Evolutionary conservation across 208 protist genomes (phyloP), one percentile per base, ranked within the genome.

Genomic region (Acanthamoeba lenticulata): DNA sequence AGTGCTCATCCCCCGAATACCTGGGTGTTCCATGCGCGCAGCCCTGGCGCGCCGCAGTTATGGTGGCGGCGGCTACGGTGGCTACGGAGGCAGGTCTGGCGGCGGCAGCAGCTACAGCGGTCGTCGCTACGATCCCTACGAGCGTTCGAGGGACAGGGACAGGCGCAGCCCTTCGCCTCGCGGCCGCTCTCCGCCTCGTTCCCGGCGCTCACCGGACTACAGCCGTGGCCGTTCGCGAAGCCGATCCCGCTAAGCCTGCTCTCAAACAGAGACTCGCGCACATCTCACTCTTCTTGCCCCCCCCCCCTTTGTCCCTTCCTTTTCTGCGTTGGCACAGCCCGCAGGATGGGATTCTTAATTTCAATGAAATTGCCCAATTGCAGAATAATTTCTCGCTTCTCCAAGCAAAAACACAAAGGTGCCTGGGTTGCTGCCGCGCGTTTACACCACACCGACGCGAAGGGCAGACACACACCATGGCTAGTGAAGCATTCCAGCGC

Each of bases 401-500:
- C n/a, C n/a, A n/a, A n/a, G n/a, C n/a, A n/a, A n/a, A n/a, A n/a
- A n/a, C n/a, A n/a, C n/a, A n/a, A n/a, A n/a, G n/a, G n/a, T n/a
- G n/a, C n/a, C n/a, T n/a, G n/a, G n/a, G n/a, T n/a, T n/a, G n/a
- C n/a, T n/a, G n/a, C n/a, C n/a, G n/a, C n/a, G n/a, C n/a, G n/a
- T n/a, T n/a, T n/a, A n/a, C n/a, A n/a, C n/a, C n/a, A n/a, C n/a
- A n/a, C n/a, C n/a, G n/a, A n/a, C n/a, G n/a, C n/a, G n/a, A n/a
- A n/a, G 49, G 19, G 49, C 49, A 57, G 27, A 72, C 62, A 72
- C 11, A 34, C 17, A 72, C 7, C 7, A 83, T 83, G 72, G 72
- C 72, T 1, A 72, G 15, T 19, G 81, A 90, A n/a, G 81, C 81
- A n/a, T 90, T 90, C 47, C 81, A 90, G 52, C 81, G 52, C 21